These are phyloP conservation scores for Sicyos edulis DNA, from an alignment of 306 rosid species.

Conservation along the genomic window DNA sequence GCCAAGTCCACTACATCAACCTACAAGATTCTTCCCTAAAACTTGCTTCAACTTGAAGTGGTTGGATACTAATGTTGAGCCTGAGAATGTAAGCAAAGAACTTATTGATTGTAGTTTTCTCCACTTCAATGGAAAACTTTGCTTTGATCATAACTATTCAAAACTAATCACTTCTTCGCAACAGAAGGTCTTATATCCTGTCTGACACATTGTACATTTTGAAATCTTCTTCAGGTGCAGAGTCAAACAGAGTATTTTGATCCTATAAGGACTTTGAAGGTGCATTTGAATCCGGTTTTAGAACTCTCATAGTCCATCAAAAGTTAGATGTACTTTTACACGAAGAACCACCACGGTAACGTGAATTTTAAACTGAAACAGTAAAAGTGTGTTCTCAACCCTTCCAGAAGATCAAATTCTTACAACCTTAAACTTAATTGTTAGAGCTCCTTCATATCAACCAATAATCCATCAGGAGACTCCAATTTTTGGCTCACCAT, in stretches of 20 bases:
- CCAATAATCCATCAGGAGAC: not conserved
- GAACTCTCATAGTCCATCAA: not conserved
- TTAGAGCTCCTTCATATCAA: not conserved
- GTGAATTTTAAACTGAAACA: not conserved
- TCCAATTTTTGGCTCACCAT: too few species aligned
- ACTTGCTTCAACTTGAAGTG: constrained; percentile 4
- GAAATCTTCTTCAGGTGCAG: not conserved
- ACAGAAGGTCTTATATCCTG: not conserved
- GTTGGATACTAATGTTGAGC: not conserved
- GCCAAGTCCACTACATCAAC: not conserved
- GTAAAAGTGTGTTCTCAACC: not conserved
- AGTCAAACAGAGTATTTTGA: not conserved
- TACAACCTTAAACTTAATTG: not conserved
- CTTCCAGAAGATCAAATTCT: not conserved
- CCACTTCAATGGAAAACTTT: not conserved
- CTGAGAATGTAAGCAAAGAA: not conserved
- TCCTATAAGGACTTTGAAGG: not conserved
- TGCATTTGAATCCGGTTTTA: not conserved
- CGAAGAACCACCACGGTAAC: not conserved
- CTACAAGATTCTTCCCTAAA: constrained; percentile 1
- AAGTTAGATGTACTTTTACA: not conserved
- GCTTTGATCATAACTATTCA: not conserved
- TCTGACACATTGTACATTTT: not conserved
- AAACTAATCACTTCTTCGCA: not conserved
- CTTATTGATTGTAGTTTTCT: not conserved